A percentile compares a stretch with the other conserved stretches of the same genome.
These are phyloP conservation scores for Pleoardoris graminearum DNA, from an alignment of 2,329 filamentous ascomycete species.

Conservation along the genomic window DNA sequence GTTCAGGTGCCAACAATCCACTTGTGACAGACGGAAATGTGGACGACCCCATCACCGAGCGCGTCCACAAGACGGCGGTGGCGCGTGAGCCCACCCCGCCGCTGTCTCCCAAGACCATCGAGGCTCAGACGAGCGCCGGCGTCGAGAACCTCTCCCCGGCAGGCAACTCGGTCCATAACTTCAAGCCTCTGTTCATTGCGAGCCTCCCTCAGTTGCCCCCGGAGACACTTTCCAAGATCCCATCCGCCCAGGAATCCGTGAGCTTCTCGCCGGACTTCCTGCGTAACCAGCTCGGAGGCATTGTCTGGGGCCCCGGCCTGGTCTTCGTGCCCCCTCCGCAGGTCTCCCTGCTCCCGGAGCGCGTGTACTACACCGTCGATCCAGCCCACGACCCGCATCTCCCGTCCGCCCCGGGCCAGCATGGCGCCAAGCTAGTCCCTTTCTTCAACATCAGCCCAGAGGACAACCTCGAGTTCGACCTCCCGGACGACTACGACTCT, in stretches of 20 bases:
- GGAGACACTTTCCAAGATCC: conserved; percentile 22
- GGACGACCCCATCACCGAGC: conserved; percentile 14
- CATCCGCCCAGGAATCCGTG: conserved; percentile 14
- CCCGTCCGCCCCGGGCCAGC: conserved; percentile 45
- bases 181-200: conserved; percentile 40
- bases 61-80: background rate
- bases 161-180: background rate
- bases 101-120: conserved; percentile 8
- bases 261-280: conserved; percentile 48
- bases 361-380: conserved; percentile 50
- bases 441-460: conserved; percentile 49
- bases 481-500: conserved; percentile 26
- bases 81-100: conserved; percentile 17
- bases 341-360: conserved; percentile 34
- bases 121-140: background rate
- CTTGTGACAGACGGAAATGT: conserved; percentile 27
- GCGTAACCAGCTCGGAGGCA: conserved; percentile 41
- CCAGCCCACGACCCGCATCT: conserved; percentile 46
- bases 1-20: conserved; percentile 4
- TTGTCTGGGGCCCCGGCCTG: conserved; percentile 47
- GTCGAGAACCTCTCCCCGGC: conserved; percentile 19
- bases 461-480: conserved; percentile 28
- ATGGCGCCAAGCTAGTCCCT: conserved; percentile 53
- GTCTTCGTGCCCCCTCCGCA: conserved; percentile 37
- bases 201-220: conserved; percentile 29